These are phyloP conservation scores for Phytophthora capsici DNA, from an alignment of 352 stramenopile genomes.

Conservation along the genomic window DNA sequence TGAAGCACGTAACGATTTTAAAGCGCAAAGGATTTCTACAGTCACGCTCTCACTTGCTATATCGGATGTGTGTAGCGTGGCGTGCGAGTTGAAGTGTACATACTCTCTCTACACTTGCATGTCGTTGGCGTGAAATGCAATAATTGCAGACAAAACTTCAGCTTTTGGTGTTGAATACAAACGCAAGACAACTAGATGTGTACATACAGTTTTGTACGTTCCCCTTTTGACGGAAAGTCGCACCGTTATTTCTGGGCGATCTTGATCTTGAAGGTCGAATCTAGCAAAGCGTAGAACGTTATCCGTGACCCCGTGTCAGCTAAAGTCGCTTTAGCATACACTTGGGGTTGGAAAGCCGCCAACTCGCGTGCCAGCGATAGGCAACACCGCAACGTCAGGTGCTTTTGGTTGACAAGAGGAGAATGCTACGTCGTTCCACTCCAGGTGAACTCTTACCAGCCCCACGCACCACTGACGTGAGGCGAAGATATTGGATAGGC, in stretches of 20 bases:
- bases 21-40: slow-evolving; percentile 23
- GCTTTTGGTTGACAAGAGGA: slow-evolving; percentile 6
- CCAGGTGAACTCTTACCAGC: slow-evolving; percentile 11
- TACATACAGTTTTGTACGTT: too few relatives aligned
- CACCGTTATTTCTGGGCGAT: neutral
- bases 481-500: slow-evolving; percentile 20
- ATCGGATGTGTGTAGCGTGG: too few relatives aligned
- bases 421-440: slow-evolving; percentile 18
- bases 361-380: neutral
- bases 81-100: neutral
- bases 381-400: slow-evolving; percentile 1
- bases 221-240: neutral
- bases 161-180: too few relatives aligned
- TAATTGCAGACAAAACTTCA: neutral
- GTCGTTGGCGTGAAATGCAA: neutral
- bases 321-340: slow-evolving; percentile 18
- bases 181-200: neutral
- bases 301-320: neutral
- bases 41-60: slow-evolving; percentile 14
- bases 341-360: slow-evolving; percentile 13
- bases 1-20: slow-evolving; percentile 7
- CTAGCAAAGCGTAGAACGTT: neutral
- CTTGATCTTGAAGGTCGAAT: slow-evolving; percentile 14
- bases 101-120: slow-evolving; percentile 12
- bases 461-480: slow-evolving; percentile 11